These are phyloP conservation scores for Leccinum longicurvipes DNA, from an alignment of 768 basidiomycete species.

Conservation along the genomic window DNA sequence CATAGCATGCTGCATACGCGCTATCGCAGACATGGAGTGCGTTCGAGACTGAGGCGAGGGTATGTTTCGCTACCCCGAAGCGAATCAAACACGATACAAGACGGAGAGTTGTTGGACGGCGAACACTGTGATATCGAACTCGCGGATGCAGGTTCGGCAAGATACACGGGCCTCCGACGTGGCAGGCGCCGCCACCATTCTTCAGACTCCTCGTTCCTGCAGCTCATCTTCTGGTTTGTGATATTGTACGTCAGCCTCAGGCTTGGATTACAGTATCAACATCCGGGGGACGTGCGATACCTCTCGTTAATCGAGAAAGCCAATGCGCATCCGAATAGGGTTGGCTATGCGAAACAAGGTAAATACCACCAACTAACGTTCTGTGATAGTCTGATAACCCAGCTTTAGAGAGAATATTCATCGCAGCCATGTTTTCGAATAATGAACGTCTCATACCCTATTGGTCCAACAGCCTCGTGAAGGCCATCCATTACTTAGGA, in stretches of 20 bases:
- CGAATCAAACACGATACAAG: constrained; percentile 5
- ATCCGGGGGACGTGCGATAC: constrained; percentile 10
- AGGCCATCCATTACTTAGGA: constrained; percentile 38
- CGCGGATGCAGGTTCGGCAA: not conserved
- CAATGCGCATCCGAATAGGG: constrained; percentile 6
- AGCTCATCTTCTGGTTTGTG: constrained; percentile 5
- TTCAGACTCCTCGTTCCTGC: not conserved
- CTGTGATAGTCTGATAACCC: not conserved
- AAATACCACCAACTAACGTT: not conserved
- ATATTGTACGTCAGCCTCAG: not conserved
- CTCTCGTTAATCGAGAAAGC: constrained; percentile 9
- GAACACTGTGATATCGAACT: not conserved
- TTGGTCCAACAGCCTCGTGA: constrained; percentile 36
- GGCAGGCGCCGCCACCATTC: not conserved
- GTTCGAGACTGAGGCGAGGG: not conserved
- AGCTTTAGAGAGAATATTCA: constrained; percentile 12
- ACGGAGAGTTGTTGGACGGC: not conserved
- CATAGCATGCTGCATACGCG: not conserved
- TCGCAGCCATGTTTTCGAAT: constrained; percentile 38
- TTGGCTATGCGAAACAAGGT: constrained; percentile 17
- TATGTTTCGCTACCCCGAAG: constrained; percentile 8
- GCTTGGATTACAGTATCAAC: constrained; percentile 1
- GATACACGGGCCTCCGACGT: not conserved
- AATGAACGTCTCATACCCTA: constrained; percentile 37
- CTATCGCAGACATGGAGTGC: not conserved